These are phyloP conservation scores for Schizochytrium sp. DNA, from an alignment of 108 stramenopile genomes.

Conservation along the genomic window DNA sequence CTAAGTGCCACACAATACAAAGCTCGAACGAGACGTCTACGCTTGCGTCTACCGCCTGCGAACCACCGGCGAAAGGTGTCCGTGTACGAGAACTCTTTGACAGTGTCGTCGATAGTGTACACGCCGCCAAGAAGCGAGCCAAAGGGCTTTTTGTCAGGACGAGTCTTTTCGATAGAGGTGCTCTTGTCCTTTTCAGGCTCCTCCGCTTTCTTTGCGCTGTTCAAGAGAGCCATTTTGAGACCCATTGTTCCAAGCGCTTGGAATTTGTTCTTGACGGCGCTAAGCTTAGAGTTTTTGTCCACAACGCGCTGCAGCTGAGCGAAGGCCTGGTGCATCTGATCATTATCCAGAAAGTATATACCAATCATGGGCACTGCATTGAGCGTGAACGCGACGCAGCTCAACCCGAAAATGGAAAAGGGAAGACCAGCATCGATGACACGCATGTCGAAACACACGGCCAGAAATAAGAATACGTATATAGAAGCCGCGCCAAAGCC, in stretches of 20 bases:
- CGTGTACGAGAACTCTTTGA: not conserved
- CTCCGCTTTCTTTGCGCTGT: not conserved
- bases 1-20: not conserved
- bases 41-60: not conserved
- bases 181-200: not conserved
- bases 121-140: not conserved
- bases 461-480: not conserved
- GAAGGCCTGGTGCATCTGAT: not conserved
- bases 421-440: not conserved
- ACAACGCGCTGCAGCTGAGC: not conserved
- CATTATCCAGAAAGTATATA: not conserved
- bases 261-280: conserved; percentile 10
- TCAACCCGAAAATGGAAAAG: not conserved
- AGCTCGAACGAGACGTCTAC: not conserved
- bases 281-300: not conserved
- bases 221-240: not conserved
- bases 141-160: not conserved
- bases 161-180: not conserved
- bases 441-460: not conserved
- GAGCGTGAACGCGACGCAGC: not conserved
- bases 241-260: conserved; percentile 7
- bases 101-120: not conserved
- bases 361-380: not conserved
- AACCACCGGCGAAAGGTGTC: conserved; percentile 3
- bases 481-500: not conserved